Conservation (phyloP, 192 early-diverging fungal species). For the Gaertneriomyces sp. region DNA sequence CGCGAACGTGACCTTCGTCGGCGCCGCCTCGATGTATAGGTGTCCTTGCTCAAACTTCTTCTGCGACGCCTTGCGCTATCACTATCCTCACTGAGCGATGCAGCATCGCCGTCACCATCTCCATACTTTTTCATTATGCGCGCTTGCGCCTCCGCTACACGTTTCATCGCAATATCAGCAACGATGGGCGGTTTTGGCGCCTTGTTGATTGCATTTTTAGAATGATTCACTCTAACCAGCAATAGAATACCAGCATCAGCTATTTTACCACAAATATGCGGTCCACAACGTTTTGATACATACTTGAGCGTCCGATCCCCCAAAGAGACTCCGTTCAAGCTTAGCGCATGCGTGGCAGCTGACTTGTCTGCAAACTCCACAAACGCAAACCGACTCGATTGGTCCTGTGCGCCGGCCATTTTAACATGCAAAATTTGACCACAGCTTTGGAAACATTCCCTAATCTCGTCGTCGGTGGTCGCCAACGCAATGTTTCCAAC, state of each 20-base stretch:
- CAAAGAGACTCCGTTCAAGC: constrained; percentile 62
- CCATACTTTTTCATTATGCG: constrained; percentile 39
- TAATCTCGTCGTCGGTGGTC: constrained; percentile 60
- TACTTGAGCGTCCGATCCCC: constrained; percentile 64
- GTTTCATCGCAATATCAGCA: constrained; percentile 46
- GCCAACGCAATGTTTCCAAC: constrained; percentile 64
- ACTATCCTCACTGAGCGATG: constrained; percentile 2
- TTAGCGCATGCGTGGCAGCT: constrained; percentile 53
- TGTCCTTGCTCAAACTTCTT: neutral
- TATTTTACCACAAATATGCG: no score
- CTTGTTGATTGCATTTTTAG: constrained; percentile 76
- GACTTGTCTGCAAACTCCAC: constrained; percentile 62
- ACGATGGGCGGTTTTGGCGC: constrained; percentile 40
- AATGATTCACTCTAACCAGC: constrained; percentile 58
- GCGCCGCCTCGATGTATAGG: neutral
- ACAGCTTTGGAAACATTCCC: constrained; percentile 55
- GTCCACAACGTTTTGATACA: neutral
- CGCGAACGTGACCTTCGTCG: neutral
- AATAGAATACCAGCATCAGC: no score
- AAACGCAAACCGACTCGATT: constrained; percentile 71
- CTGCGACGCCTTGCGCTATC: neutral
- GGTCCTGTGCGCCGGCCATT: constrained; percentile 69
- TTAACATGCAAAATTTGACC: constrained; percentile 69
- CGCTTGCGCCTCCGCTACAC: constrained; percentile 50
- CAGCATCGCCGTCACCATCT: constrained; percentile 10